Conservation (phyloP, 495 filamentous ascomycete genomes). For the Tuber aestivum region DNA sequence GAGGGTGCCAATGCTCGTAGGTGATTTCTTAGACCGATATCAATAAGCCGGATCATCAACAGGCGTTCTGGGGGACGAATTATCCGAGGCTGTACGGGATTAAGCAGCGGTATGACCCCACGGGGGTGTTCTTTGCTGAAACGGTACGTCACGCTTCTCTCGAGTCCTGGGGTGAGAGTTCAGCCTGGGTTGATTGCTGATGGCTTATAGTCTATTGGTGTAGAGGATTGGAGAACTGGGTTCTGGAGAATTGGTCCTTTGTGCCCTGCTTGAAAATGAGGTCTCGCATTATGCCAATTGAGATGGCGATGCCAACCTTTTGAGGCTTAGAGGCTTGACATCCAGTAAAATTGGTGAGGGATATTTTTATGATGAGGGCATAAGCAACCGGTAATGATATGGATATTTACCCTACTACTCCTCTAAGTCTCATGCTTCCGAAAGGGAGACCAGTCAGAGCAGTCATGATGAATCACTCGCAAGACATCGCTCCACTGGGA, state of each 20-base stretch:
- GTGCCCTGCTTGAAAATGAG: constrained; percentile 19
- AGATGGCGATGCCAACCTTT: background rate
- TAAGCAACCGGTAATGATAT: background rate
- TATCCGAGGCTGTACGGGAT: constrained; percentile 47
- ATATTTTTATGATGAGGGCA: background rate
- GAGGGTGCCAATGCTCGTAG: background rate
- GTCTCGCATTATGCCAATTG: background rate
- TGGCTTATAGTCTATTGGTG: constrained; percentile 46
- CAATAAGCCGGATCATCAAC: constrained; percentile 57
- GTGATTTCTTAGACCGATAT: constrained; percentile 44
- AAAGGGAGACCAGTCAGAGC: background rate
- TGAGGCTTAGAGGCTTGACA: background rate
- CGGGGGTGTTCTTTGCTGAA: constrained; percentile 49
- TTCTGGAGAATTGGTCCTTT: constrained; percentile 16
- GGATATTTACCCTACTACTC: background rate
- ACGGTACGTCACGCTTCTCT: constrained; percentile 29
- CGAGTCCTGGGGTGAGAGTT: too few species aligned
- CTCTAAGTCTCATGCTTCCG: background rate
- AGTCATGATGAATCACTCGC: background rate
- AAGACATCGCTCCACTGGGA: background rate
- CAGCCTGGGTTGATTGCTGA: background rate
- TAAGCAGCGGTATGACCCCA: constrained; percentile 53
- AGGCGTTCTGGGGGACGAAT: constrained; percentile 51
- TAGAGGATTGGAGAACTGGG: constrained; percentile 46
- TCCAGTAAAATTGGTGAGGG: background rate